Conservation (phyloP, 108 stramenopile species). For the Epithemia pelagica region DNA sequence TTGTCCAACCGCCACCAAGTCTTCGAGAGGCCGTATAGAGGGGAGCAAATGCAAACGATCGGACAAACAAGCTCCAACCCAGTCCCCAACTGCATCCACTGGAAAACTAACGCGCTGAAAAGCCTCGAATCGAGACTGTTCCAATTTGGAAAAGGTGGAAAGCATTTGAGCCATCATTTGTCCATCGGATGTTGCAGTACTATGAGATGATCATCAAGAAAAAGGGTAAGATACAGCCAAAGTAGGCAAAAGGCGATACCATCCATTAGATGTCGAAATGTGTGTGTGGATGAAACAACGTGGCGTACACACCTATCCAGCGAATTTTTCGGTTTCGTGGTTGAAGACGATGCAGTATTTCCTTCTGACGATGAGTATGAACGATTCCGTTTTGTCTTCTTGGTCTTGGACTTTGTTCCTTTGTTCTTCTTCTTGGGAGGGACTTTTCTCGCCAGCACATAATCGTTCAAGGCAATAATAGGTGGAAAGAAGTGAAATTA, state of each 20-base stretch:
- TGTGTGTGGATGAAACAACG: too few species aligned
- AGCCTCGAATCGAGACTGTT: constrained; percentile 50
- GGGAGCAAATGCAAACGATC: constrained; percentile 5
- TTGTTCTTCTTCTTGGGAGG: background rate
- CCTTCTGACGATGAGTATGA: background rate
- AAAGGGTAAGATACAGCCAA: background rate
- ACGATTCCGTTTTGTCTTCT: background rate
- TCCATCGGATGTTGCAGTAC: constrained; percentile 47
- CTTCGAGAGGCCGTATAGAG: constrained; percentile 21
- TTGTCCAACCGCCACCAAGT: constrained; percentile 60
- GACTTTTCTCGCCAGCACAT: too few species aligned
- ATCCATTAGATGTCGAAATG: too few species aligned
- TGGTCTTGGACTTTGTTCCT: background rate
- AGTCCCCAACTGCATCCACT: constrained; percentile 29
- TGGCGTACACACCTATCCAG: background rate
- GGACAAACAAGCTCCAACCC: constrained; percentile 35
- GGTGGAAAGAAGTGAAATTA: too few species aligned
- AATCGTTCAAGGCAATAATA: too few species aligned
- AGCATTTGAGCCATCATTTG: constrained; percentile 39
- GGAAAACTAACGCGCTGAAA: constrained; percentile 33
- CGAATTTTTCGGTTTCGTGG: background rate
- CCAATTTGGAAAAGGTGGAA: constrained; percentile 33
- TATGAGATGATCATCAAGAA: constrained; percentile 10
- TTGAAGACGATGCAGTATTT: background rate
- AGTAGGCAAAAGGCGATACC: too few species aligned